These are phyloP conservation scores for Panaeolus papilionaceus DNA, from an alignment of 768 basidiomycete genomes.

Conservation along the genomic window DNA sequence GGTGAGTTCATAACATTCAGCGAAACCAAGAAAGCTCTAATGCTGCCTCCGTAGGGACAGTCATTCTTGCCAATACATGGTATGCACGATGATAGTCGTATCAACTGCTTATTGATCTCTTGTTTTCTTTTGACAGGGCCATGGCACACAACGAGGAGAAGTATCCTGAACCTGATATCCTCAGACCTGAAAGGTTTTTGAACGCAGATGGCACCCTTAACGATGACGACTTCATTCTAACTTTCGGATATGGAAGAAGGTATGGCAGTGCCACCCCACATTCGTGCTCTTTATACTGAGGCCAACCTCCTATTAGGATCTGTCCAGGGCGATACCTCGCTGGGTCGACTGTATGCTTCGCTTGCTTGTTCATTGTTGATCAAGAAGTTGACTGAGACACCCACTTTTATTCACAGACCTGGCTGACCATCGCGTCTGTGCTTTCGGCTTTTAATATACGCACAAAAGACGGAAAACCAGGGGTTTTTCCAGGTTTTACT, in stretches of 20 bases:
- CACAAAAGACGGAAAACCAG: background rate
- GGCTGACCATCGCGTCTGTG: background rate
- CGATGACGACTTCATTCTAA: conserved; percentile 17
- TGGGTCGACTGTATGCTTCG: background rate
- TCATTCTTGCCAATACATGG: conserved; percentile 24
- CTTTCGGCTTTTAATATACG: background rate
- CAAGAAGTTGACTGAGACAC: background rate
- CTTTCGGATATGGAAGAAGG: conserved; percentile 21
- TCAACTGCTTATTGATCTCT: too few relatives aligned
- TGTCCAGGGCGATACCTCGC: background rate
- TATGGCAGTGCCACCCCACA: background rate
- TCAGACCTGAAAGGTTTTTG: conserved; percentile 34
- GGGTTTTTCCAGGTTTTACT: background rate
- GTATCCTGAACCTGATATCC: conserved; percentile 29
- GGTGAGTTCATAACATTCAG: background rate
- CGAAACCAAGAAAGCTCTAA: background rate
- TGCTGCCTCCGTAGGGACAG: conserved; percentile 16
- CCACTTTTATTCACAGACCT: background rate
- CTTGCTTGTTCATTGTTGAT: background rate
- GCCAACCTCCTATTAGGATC: background rate
- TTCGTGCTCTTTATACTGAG: background rate
- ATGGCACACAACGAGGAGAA: conserved; percentile 31
- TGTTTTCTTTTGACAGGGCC: conserved; percentile 13
- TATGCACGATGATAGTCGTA: background rate
- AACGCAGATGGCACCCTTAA: conserved; percentile 22